phyloP scores from a whole-genome alignment of 2,329 filamentous ascomycete species.

The Mariannaea elegans region DNA sequence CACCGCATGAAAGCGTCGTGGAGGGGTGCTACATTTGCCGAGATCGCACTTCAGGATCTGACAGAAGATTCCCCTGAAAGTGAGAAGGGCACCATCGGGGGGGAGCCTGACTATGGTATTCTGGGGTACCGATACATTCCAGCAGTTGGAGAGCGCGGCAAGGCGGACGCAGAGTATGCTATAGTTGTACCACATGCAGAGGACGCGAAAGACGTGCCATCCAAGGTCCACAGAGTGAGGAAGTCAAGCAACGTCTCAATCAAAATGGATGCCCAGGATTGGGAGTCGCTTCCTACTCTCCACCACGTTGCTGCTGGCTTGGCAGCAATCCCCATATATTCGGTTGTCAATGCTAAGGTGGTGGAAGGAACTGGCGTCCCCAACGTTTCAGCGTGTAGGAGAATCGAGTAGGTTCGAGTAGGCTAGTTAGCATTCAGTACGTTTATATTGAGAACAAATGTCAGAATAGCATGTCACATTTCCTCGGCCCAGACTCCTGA shows the following conservation, averaged over 20 bases:
- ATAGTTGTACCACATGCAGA: constrained; percentile 49
- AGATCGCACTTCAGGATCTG: constrained; percentile 15
- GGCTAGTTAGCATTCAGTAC: not conserved
- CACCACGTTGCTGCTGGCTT: constrained; percentile 22
- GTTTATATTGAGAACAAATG: constrained; percentile 1
- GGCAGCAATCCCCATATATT: constrained; percentile 18
- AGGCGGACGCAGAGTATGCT: constrained; percentile 64
- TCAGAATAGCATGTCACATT: constrained; percentile 4
- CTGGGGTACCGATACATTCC: constrained; percentile 68
- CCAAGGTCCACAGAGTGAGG: constrained; percentile 41
- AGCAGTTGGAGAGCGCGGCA: constrained; percentile 58
- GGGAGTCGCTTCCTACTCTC: constrained; percentile 21
- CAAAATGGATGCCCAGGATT: constrained; percentile 18
- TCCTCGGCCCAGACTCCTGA: too few species aligned
- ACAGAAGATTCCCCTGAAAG: constrained; percentile 11
- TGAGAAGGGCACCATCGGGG: constrained; percentile 20
- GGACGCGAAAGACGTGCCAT: constrained; percentile 26
- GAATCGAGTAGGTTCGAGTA: constrained; percentile 9
- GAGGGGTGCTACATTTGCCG: constrained; percentile 22
- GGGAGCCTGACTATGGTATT: constrained; percentile 54
- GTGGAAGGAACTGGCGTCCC: constrained; percentile 20
- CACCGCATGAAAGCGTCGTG: constrained; percentile 24
- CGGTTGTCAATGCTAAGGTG: constrained; percentile 19
- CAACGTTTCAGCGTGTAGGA: constrained; percentile 12
- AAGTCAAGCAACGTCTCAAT: constrained; percentile 11